phyloP scores from a whole-genome alignment of 306 rosid genomes.

The Acacia confusa region DNA sequence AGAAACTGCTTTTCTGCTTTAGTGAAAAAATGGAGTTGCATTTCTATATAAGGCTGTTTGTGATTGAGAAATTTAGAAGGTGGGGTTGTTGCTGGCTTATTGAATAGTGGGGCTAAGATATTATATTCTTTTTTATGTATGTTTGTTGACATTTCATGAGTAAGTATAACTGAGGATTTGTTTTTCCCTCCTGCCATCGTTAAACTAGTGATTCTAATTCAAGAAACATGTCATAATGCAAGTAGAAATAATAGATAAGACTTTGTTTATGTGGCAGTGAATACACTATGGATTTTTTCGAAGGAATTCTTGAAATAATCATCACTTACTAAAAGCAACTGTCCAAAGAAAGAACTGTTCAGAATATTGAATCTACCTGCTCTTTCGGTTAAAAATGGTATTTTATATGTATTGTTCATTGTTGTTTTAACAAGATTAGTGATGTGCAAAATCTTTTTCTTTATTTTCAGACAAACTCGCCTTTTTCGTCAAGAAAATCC shows the following conservation, averaged over 20 bases:
- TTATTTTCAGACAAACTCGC: slow-evolving; percentile 65
- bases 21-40: neutral
- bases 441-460: slow-evolving; percentile 16
- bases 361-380: slow-evolving; percentile 15
- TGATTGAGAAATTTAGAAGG: slow-evolving; percentile 20
- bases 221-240: slow-evolving; percentile 9
- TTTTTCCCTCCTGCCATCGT: neutral
- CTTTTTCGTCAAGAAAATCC: slow-evolving; percentile 55
- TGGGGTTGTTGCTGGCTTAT: slow-evolving; percentile 2
- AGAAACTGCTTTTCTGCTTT: neutral
- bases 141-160: slow-evolving; percentile 14
- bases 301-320: slow-evolving; percentile 3
- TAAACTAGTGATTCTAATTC: slow-evolving; percentile 2
- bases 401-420: slow-evolving; percentile 9
- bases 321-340: neutral
- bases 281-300: slow-evolving; percentile 19
- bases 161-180: slow-evolving; percentile 10
- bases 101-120: slow-evolving; percentile 18
- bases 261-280: slow-evolving; percentile 22
- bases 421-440: slow-evolving; percentile 27
- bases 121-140: neutral
- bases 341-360: slow-evolving; percentile 8
- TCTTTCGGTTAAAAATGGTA: slow-evolving; percentile 15
- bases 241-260: slow-evolving; percentile 2
- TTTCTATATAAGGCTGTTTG: neutral